Base-by-base conservation (phyloP, 208 protist species). In the Trypanosoma brucei region DNA sequence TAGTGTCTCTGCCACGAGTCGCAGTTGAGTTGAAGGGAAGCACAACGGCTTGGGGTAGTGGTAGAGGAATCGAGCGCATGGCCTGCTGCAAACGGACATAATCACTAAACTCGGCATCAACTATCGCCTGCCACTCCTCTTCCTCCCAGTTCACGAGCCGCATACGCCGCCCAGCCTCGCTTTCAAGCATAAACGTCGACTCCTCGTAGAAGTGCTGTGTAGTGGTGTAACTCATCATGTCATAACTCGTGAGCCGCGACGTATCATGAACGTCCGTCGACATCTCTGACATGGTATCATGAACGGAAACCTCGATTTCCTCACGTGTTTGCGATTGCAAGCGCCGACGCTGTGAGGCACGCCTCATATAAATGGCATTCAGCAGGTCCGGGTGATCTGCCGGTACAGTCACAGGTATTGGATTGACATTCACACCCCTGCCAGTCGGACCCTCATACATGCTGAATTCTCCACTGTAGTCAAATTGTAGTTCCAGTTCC, bases 201-300 rank as follows among this genome's bases (percentile, higher is more conserved):
- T 91, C 84, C 40, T 91, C 84, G 68, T 86, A 65, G 68, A 82
- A 91, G 60, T 76, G 75, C 69, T 91, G 84, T 46, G 81, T 91
- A 38, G 65, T 88, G 31, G 84, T 91, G 78, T 76, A 88, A 69
- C 69, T 83, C 40, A 86, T 70, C 48, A 67, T 55, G 45, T 84
- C 76, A 7, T 13, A 3, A 34, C 57, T 70, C 38, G 14, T 34
- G 3, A 31, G 5, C 22, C n/a, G 36, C 2, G 40, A 39, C 30
- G 9, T 2, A 31, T 50, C 50, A n/a, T 54, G 50, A n/a, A 8
- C 9, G 31, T 54, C 11, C n/a, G 31, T 54, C 9, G 11, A 54
- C 5, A 34, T 5, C 11, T 54, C 50, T 31, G 50, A 34, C 11
- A 34, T 54, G 22, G 6, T 35, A 31, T 34, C n/a, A 6, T 33